Conservation (phyloP, 176 grass and related monocot species). For the Aechmea fasciata region DNA sequence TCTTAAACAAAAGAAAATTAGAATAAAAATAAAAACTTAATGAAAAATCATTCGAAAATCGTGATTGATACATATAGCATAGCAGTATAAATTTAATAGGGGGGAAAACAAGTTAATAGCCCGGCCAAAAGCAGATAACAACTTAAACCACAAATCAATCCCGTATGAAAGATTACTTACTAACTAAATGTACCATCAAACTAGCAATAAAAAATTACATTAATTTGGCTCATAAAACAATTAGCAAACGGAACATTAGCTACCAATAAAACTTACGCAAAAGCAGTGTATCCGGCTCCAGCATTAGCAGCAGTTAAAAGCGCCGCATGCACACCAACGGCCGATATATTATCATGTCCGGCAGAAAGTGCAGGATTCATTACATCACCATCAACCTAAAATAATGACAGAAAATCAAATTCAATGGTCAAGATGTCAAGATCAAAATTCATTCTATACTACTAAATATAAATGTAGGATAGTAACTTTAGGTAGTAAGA, state of each 20-base stretch:
- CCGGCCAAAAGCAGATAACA: background rate
- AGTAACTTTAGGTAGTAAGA: background rate
- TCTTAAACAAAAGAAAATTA: background rate
- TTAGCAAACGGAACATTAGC: background rate
- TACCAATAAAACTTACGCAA: slow-evolving; percentile 61
- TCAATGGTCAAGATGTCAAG: slow-evolving; percentile 3
- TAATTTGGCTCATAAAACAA: background rate
- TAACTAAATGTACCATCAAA: background rate
- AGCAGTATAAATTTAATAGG: background rate
- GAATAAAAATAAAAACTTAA: background rate
- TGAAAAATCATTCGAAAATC: background rate
- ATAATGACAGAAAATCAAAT: slow-evolving; percentile 20
- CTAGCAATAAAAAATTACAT: background rate
- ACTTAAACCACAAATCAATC: background rate
- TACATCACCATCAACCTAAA: slow-evolving; percentile 72
- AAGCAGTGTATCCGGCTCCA: slow-evolving; percentile 85
- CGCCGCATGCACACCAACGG: slow-evolving; percentile 27
- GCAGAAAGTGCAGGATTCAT: slow-evolving; percentile 34
- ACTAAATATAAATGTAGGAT: slow-evolving; percentile 5
- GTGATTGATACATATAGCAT: background rate
- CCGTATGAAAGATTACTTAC: background rate
- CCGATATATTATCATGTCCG: slow-evolving; percentile 46
- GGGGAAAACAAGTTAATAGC: background rate
- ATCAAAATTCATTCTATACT: slow-evolving; percentile 11
- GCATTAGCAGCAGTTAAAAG: slow-evolving; percentile 59